Percentiles rank a stretch among this genome's conserved stretches.
Conservation (phyloP, 2,329 filamentous ascomycete species). For the Colletotrichum cereale region DNA sequence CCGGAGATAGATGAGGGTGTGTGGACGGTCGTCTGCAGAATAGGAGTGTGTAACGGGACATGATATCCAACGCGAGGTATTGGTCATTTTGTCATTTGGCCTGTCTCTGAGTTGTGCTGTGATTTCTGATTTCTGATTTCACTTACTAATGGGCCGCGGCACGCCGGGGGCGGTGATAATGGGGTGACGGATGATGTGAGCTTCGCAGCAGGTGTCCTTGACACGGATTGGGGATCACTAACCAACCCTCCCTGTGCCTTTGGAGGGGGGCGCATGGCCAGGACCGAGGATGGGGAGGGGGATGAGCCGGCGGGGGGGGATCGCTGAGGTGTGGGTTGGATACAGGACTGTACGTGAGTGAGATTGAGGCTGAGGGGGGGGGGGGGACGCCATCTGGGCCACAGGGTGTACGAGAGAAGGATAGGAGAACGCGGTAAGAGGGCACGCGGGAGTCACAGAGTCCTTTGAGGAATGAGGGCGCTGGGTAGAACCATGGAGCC, state of each 20-base stretch:
- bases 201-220: background rate
- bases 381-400: conserved; percentile 20
- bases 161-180: background rate
- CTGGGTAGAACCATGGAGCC: background rate
- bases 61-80: background rate
- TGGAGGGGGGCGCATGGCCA: background rate
- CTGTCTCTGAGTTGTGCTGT: background rate
- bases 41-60: too few relatives aligned
- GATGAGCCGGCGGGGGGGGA: background rate
- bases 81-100: background rate
- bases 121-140: background rate
- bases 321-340: background rate
- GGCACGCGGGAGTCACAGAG: background rate
- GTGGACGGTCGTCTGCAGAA: background rate
- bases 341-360: background rate
- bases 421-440: background rate
- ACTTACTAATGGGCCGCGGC: background rate
- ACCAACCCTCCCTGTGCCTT: background rate
- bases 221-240: background rate
- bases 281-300: background rate
- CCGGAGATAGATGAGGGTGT: background rate
- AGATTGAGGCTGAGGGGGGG: background rate
- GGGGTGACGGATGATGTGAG: conserved; percentile 14
- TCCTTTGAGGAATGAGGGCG: background rate
- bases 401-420: conserved; percentile 12